Base-by-base conservation (phyloP, 164 flowering plant genomes). In the Saururus chinensis region DNA sequence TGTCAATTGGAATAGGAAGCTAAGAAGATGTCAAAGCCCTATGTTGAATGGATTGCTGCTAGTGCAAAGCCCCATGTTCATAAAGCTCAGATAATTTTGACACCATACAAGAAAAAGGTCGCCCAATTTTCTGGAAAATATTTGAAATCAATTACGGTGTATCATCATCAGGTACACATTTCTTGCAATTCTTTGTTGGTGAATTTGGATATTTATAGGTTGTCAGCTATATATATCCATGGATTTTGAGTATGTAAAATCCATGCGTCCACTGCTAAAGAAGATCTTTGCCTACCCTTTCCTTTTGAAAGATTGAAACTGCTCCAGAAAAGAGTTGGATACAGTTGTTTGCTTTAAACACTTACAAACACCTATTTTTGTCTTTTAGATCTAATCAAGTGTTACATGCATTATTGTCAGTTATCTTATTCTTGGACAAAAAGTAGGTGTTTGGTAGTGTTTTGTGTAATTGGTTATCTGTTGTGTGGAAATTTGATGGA, bases 11-110 rank as follows among this genome's bases (percentile, higher is more conserved):
- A 56, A 19, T 83, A 93, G 99, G 87, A 84, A 68, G 84, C 77
- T 25, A 88, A 82, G 75, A 87, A 73, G 77, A 51, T 82, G 65
- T 80, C 83, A 71, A 88, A 81, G 80, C 97, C 97, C 59, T 86
- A 90, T 56, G 68, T 83, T 54, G 84, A 83, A 69, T 82, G 79
- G 74, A 78, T 81, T 73, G 88, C 82, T 48, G 71, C 76, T 56
- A 68, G 65, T 9, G 63, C 81, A 60, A 85, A 81, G 66, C 99
- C 99, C 71, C 99, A 88, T 79, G 84, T 88, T 57, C 89, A 86
- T 19, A 88, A 81, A 68, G 77, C 74, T 9, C 74, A 68, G 19
- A 71, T 76, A 74, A 81, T 70, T 22, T 62, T 84, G 73, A 85
- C 81, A 70, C 99, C 99, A 7, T 83, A 90, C 60, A 79, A 93